These are phyloP conservation scores for Apiospora rasikravindrae DNA, from an alignment of 2,329 filamentous ascomycete species.

Conservation along the genomic window DNA sequence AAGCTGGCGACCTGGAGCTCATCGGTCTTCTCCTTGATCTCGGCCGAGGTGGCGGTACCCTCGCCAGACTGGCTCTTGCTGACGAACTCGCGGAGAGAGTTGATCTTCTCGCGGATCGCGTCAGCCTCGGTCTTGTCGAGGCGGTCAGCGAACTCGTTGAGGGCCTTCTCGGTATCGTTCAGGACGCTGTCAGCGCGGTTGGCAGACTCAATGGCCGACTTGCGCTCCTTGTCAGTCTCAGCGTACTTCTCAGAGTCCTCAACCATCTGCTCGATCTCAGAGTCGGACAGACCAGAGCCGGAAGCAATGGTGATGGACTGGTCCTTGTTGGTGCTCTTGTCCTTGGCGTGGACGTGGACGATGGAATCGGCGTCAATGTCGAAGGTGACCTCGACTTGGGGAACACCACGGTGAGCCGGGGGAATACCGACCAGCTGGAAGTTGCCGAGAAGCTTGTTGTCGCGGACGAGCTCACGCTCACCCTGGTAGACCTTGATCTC, in stretches of 20 bases:
- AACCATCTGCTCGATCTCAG: conserved; percentile 97
- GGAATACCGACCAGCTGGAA: conserved; percentile 99
- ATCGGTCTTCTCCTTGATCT: conserved; percentile 98
- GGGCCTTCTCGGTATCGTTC: conserved; percentile 97
- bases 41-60: conserved; percentile 80
- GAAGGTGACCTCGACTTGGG: conserved; percentile 97
- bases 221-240: conserved; percentile 95
- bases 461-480: conserved; percentile 97
- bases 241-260: conserved; percentile 97
- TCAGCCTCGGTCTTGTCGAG: conserved; percentile 97
- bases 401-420: conserved; percentile 93
- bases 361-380: conserved; percentile 98
- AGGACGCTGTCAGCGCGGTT: conserved; percentile 96
- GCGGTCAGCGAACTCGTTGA: conserved; percentile 95
- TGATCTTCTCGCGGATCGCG: conserved; percentile 92
- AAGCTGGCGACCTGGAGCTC: conserved; percentile 95
- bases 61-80: conserved; percentile 95
- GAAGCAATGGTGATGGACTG: conserved; percentile 99
- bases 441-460: conserved; percentile 99
- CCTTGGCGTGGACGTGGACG: conserved; percentile 96
- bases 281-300: conserved; percentile 92
- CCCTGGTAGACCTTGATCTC: conserved; percentile 99
- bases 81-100: conserved; percentile 83
- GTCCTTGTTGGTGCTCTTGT: conserved; percentile 99
- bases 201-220: conserved; percentile 91